These are phyloP conservation scores for Suhomyces maxii DNA, from an alignment of 1,139 yeast genomes.

Conservation along the genomic window DNA sequence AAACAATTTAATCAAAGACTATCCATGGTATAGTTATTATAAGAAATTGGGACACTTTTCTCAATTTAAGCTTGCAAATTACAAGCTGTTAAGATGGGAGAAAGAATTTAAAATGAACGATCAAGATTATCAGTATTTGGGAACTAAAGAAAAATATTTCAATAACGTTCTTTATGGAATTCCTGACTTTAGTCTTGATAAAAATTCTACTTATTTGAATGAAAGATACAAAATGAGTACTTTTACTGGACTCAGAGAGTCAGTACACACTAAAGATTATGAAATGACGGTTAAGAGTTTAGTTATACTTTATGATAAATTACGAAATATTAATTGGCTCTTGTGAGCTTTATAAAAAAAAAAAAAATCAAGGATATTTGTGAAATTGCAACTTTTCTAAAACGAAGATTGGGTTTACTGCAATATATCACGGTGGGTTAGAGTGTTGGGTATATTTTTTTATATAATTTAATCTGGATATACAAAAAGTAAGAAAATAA, in stretches of 20 bases:
- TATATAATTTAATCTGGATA: too few species aligned
- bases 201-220: slow-evolving; percentile 8
- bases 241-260: slow-evolving; percentile 27
- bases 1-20: slow-evolving; percentile 53
- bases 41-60: slow-evolving; percentile 60
- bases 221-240: slow-evolving; percentile 19
- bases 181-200: slow-evolving; percentile 15
- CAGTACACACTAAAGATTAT: slow-evolving; percentile 25
- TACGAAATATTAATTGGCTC: slow-evolving; percentile 15
- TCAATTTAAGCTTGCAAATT: slow-evolving; percentile 55
- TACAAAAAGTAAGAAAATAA: too few species aligned
- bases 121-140: slow-evolving; percentile 27
- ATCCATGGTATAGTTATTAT: slow-evolving; percentile 67
- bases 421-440: too few species aligned
- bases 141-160: slow-evolving; percentile 18
- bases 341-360: not conserved
- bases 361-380: too few species aligned
- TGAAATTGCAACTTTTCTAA: too few species aligned
- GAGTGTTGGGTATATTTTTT: too few species aligned
- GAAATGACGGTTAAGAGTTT: slow-evolving; percentile 31
- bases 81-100: slow-evolving; percentile 54
- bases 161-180: slow-evolving; percentile 29
- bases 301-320: slow-evolving; percentile 30
- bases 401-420: too few species aligned
- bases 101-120: slow-evolving; percentile 23